Evolutionary conservation across 2,329 filamentous ascomycete genomes (phyloP), one percentile per base, ranked within the genome.

Genomic region (Chrysoporthe deuterocubensis): DNA sequence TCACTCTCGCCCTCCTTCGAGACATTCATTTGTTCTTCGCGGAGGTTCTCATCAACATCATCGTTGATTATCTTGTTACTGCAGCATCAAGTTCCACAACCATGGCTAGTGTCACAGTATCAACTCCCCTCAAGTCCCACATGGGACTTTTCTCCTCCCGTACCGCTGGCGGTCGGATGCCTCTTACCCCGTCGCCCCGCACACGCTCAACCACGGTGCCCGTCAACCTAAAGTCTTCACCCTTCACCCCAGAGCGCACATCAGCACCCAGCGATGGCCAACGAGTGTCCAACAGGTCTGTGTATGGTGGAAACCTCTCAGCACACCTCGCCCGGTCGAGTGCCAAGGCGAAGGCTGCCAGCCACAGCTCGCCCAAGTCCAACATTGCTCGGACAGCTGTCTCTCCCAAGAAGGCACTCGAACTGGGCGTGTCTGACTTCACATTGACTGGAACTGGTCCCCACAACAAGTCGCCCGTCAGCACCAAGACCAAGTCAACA

Each of bases 81-180:
- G 71, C 72, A 74, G 68, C 50, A 44, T 44, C 67, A 65, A 58
- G 16, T 44, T 44, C 56, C 50, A 71, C 75, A 72, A 87, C 75
- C 79, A 98, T 98, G 95, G 93, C 95, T 79, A 92, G 82, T 69
- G 83, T 87, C 79, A 84, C 88, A 78, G 89, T 97, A 81, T 92
- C 93, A 76, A 98, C 96, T 70, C 96, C 96, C 69, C 86, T 96
- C 78, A 98, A 97, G 87, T 96, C 92, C 86, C 95, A 97, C 81
- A 90, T 92, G 82, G 93, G 94, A 69, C 87, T 97, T 76, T 97
- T 98, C 84, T 94, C 91, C 73, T 89, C 92, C 74, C 94, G 94
- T 79, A 96, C 94, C 78, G 96, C 94, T 80, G 94, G 95, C 82
- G 94, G 94, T 78, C 93, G 96, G 71, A 94, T 97, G 86, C 94